A percentile compares a stretch with the other conserved stretches of the same genome.
phyloP scores from a whole-genome alignment of 164 flowering plant species.

The Vitis rotundifolia region DNA sequence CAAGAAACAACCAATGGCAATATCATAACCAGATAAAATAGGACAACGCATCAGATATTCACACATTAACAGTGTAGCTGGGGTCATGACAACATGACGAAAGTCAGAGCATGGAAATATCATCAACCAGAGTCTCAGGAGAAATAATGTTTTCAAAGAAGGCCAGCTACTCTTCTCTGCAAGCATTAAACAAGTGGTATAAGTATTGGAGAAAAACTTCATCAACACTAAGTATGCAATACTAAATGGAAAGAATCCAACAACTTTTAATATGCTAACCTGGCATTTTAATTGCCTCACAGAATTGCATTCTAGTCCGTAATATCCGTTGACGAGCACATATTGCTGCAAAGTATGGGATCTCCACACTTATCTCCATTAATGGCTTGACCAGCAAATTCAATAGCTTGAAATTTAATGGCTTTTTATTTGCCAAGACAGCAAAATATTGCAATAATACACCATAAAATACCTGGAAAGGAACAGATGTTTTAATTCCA shows the following conservation, averaged over 20 bases:
- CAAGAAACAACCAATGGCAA: conserved; percentile 74
- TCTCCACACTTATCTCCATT: conserved; percentile 82
- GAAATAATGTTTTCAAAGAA: conserved; percentile 73
- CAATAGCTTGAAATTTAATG: conserved; percentile 65
- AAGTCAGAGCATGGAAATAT: conserved; percentile 95
- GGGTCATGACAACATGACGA: conserved; percentile 93
- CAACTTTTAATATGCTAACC: conserved; percentile 37
- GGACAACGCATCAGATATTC: conserved; percentile 97
- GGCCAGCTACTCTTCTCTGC: conserved; percentile 90
- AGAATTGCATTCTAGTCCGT: conserved; percentile 56
- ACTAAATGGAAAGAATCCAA: conserved; percentile 6
- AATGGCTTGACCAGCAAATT: conserved; percentile 84
- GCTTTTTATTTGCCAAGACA: conserved; percentile 63
- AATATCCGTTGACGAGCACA: conserved; percentile 87
- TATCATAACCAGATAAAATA: conserved; percentile 67
- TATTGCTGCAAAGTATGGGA: conserved; percentile 90
- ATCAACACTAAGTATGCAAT: neutral
- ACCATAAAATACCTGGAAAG: conserved; percentile 86
- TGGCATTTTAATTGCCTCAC: conserved; percentile 63
- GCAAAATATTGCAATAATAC: conserved; percentile 88
- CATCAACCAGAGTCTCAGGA: conserved; percentile 92
- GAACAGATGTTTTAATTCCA: neutral
- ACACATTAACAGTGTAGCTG: conserved; percentile 79
- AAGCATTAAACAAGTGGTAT: conserved; percentile 1
- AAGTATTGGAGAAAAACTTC: conserved; percentile 5